Percentiles rank a stretch among this genome's conserved stretches.
phyloP scores from a whole-genome alignment of 2,329 filamentous ascomycete genomes.

The Venturia aucupariae region DNA sequence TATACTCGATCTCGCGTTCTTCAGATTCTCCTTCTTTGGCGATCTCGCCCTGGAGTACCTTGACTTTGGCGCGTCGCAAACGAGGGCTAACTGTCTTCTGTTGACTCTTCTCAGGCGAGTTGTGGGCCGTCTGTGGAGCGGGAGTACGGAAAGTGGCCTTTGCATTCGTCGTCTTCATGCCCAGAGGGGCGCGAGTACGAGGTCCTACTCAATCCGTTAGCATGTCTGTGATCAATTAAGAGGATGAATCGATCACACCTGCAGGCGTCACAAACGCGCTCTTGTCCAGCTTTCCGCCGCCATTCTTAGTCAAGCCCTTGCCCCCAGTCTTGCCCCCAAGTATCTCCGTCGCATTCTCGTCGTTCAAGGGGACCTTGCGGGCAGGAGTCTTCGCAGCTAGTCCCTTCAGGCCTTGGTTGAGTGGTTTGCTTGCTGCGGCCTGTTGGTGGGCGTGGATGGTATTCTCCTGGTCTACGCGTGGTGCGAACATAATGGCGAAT shows the following conservation, averaged over 20 bases:
- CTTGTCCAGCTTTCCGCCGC: constrained; percentile 42
- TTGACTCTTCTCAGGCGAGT: constrained; percentile 30
- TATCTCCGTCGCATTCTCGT: constrained; percentile 64
- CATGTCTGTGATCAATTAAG: neutral
- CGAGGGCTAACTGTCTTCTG: constrained; percentile 43
- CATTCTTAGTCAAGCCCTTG: constrained; percentile 39
- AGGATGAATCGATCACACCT: constrained; percentile 44
- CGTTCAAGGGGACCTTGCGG: constrained; percentile 66
- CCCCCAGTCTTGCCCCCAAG: constrained; percentile 44
- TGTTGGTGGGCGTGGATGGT: constrained; percentile 66
- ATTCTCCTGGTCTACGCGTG: constrained; percentile 77
- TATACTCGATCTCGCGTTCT: constrained; percentile 80
- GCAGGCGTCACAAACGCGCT: constrained; percentile 70
- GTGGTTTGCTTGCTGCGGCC: constrained; percentile 59
- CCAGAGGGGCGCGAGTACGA: constrained; percentile 69
- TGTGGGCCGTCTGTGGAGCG: constrained; percentile 33
- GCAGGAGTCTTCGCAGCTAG: constrained; percentile 69
- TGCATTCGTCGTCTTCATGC: constrained; percentile 93
- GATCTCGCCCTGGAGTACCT: constrained; percentile 51
- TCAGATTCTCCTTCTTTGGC: constrained; percentile 43
- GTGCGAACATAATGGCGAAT: constrained; percentile 56
- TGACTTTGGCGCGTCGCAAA: constrained; percentile 44
- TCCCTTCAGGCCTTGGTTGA: constrained; percentile 54
- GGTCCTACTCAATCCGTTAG: constrained; percentile 38
- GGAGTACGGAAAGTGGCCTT: constrained; percentile 65